Conservation (phyloP, 108 stramenopile genomes). For the Aurantiochytrium sp. region DNA sequence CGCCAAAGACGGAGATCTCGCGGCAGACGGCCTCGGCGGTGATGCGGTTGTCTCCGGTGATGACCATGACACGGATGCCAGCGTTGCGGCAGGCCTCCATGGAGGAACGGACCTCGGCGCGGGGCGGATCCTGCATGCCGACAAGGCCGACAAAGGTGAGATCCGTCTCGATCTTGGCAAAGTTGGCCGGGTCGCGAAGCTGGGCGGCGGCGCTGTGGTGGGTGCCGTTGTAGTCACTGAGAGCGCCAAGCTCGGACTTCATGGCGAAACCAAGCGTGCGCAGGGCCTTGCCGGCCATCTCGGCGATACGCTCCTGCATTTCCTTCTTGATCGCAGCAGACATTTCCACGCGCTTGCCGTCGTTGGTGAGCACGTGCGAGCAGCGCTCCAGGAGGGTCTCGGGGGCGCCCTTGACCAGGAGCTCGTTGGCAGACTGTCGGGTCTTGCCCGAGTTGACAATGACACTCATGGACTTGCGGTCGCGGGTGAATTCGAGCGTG, state of each 20-base stretch:
- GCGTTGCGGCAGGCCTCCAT: slow-evolving; percentile 72
- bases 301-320: slow-evolving; percentile 47
- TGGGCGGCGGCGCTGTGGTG: background rate
- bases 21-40: slow-evolving; percentile 23
- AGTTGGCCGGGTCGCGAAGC: background rate
- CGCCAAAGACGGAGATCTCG: background rate
- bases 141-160: slow-evolving; percentile 85
- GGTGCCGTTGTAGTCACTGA: slow-evolving; percentile 57
- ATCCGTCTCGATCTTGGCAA: slow-evolving; percentile 29
- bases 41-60: slow-evolving; percentile 22
- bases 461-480: slow-evolving; percentile 51
- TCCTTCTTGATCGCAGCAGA: background rate
- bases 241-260: slow-evolving; percentile 54
- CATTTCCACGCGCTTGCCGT: slow-evolving; percentile 48
- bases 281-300: slow-evolving; percentile 77
- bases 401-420: slow-evolving; percentile 94
- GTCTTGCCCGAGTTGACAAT: slow-evolving; percentile 30
- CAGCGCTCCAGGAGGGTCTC: slow-evolving; percentile 83
- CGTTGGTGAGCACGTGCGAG: slow-evolving; percentile 66
- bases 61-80: slow-evolving; percentile 89
- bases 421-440: slow-evolving; percentile 46
- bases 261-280: slow-evolving; percentile 84
- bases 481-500: slow-evolving; percentile 69
- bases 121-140: slow-evolving; percentile 95
- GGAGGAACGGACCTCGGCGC: slow-evolving; percentile 90